Base-by-base conservation (phyloP, 2,329 filamentous ascomycete genomes). In the Pseudogymnoascus sp. region DNA sequence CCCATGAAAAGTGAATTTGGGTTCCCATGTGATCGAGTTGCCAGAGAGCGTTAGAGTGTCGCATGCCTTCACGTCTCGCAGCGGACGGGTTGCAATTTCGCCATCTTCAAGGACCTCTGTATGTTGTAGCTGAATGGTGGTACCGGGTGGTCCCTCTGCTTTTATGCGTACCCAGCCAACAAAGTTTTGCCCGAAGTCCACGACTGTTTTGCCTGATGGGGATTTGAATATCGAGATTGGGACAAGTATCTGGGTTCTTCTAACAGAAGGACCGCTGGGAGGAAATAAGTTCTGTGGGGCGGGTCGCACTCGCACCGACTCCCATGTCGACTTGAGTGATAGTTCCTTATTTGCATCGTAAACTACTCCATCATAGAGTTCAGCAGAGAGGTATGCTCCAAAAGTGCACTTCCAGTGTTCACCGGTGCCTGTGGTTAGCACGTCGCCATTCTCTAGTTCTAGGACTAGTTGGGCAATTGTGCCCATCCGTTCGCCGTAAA, bases 331-430 rank as follows among this genome's bases (percentile, higher is more conserved):
- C 10, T 70, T 68, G 4, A 70, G 50, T 18, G 16, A 18, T 18
- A 21, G n/a, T 42, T 42, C 38, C n/a, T 18, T 21, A 42, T 21
- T 42, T 0, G 74, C 72, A 66, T 84, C 79, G 64, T 81, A 84
- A 0, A 74, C 67, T 62, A 85, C 82, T 14, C 83, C 83, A 65
- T 84, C 75, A 63, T 84, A 84, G 2, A 84, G 75, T 18, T 81
- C 78, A 31, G 21, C 18, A 72, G 71, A 74, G 3, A 67, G 63
- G 0, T 78, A 71, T 0, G 77, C 71, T 0, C 77, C 73, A 2
- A 68, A 67, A 2, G 61, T 69, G 2, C 70, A 72, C 8, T 69
- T 65, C 79, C 79, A 82, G 0, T 69, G 72, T 0, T 74, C 67
- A 16, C 81, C 77, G 1, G 77, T 77, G 0, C 68, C 61, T 1